A percentile compares a stretch with the other conserved stretches of the same genome.
Evolutionary conservation across 345 rosid genomes (phyloP).

Genomic region (Rhodomyrtus tomentosa): DNA sequence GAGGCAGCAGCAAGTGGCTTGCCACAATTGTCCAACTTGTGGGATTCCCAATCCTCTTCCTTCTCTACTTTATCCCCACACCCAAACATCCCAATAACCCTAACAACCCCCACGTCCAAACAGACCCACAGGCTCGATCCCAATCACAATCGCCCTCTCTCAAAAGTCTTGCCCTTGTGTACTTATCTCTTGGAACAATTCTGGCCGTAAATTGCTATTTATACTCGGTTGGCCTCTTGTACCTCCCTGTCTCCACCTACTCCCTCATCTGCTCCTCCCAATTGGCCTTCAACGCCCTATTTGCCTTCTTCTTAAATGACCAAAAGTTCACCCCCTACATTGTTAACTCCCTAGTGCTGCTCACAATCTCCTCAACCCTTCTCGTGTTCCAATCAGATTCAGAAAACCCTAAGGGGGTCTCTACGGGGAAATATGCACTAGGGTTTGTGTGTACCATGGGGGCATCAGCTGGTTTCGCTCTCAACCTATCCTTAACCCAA

Average conservation of each 20-base stretch:
- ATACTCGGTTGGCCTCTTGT: slow-evolving; percentile 22
- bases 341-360: slow-evolving; percentile 25
- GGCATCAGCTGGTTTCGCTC: slow-evolving; percentile 20
- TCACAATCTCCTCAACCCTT: slow-evolving; percentile 30
- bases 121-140: background rate
- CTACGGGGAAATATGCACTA: slow-evolving; percentile 6
- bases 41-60: slow-evolving; percentile 31
- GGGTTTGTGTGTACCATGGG: slow-evolving; percentile 30
- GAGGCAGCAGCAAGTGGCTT: slow-evolving; percentile 40
- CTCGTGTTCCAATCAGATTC: slow-evolving; percentile 17
- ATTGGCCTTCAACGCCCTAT: slow-evolving; percentile 29
- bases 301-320: slow-evolving; percentile 26
- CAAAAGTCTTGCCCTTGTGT: slow-evolving; percentile 11
- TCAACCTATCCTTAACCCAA: slow-evolving; percentile 14
- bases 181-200: slow-evolving; percentile 7
- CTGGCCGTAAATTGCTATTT: slow-evolving; percentile 4
- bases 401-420: background rate
- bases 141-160: background rate
- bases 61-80: slow-evolving; percentile 8
- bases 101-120: background rate
- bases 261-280: slow-evolving; percentile 30
- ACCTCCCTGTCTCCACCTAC: slow-evolving; percentile 33
- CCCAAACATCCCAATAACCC: background rate
- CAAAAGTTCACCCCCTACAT: slow-evolving; percentile 32
- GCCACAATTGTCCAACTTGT: slow-evolving; percentile 14